phyloP scores from a whole-genome alignment of 2,329 filamentous ascomycete genomes.

The Aspergillus intermedius region DNA sequence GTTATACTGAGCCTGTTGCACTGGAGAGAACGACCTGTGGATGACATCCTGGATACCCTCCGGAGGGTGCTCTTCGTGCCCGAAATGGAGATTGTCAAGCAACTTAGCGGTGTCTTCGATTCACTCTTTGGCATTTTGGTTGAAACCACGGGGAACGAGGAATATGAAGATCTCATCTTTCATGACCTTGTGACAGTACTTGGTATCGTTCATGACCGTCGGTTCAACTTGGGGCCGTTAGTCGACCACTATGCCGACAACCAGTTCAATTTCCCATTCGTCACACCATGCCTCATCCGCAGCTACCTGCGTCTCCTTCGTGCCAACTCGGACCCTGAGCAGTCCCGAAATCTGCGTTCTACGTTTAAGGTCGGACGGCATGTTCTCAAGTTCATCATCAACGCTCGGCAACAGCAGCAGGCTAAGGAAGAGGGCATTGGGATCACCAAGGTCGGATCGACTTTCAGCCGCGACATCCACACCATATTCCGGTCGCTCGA shows the following conservation, averaged over 20 bases:
- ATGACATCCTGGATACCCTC: conserved; percentile 66
- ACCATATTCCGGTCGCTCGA: conserved; percentile 87
- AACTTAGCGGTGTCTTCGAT: conserved; percentile 82
- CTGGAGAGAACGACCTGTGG: conserved; percentile 71
- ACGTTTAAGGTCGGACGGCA: conserved; percentile 94
- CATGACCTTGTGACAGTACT: conserved; percentile 82
- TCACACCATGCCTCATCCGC: conserved; percentile 77
- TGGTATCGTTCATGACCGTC: conserved; percentile 86
- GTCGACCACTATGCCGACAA: conserved; percentile 87
- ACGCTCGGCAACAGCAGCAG: conserved; percentile 76
- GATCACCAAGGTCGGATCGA: conserved; percentile 63
- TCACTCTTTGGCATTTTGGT: conserved; percentile 86
- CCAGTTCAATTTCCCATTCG: conserved; percentile 88
- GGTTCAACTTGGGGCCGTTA: conserved; percentile 84
- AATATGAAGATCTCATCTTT: conserved; percentile 89
- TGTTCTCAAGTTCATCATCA: conserved; percentile 89
- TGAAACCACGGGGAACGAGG: conserved; percentile 82
- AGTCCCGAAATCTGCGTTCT: conserved; percentile 74
- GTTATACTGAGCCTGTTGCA: conserved; percentile 74
- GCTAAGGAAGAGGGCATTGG: conserved; percentile 84
- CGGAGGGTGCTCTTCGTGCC: conserved; percentile 86
- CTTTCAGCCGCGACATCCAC: conserved; percentile 76
- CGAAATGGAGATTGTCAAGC: conserved; percentile 95
- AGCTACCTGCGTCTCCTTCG: conserved; percentile 79
- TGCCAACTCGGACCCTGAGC: conserved; percentile 75